These are phyloP conservation scores for Eucalyptus curtisii DNA, from an alignment of 345 rosid genomes.

Conservation along the genomic window DNA sequence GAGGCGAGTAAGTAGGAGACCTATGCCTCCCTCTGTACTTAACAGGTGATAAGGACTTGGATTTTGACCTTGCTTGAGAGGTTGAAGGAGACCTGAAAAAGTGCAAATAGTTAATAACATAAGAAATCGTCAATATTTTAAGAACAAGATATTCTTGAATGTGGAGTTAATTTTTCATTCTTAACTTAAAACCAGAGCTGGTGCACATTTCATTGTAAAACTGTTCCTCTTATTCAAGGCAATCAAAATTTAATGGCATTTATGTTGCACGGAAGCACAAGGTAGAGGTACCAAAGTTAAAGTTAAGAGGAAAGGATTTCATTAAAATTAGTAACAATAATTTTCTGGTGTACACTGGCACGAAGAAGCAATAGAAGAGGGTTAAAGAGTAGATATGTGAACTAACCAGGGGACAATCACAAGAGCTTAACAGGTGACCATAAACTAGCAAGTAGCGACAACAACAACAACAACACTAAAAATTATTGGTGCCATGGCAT, in stretches of 20 bases:
- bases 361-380: neutral
- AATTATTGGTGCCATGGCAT: neutral
- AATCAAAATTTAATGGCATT: neutral
- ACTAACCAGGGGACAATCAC: neutral
- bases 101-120: neutral
- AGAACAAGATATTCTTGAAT: neutral
- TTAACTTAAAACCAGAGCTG: neutral
- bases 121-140: neutral
- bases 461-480: neutral
- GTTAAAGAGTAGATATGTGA: neutral
- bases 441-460: neutral
- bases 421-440: neutral
- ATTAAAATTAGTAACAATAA: neutral
- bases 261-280: neutral
- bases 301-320: neutral
- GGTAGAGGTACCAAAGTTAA: neutral
- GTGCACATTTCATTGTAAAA: neutral
- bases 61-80: slow-evolving; percentile 56
- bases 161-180: neutral
- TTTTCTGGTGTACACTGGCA: neutral
- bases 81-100: slow-evolving; percentile 58
- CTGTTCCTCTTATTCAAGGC: neutral
- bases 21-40: slow-evolving; percentile 46
- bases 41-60: slow-evolving; percentile 71
- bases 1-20: slow-evolving; percentile 70